phyloP scores from a whole-genome alignment of 768 basidiomycete species.

The Termitomyces sp. region DNA sequence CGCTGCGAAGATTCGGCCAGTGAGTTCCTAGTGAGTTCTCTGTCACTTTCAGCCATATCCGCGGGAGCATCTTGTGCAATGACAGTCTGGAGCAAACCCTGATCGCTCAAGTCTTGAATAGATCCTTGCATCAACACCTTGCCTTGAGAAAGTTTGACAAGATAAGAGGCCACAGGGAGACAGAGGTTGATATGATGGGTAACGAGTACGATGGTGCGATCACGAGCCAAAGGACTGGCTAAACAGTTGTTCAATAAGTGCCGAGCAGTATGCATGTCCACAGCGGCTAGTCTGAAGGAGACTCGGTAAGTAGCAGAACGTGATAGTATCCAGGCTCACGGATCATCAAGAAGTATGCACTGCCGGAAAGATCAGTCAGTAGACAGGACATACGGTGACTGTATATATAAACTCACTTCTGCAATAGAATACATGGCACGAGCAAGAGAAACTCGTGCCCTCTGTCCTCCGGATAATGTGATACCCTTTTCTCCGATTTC shows the following conservation, averaged over 20 bases:
- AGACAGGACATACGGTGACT: neutral
- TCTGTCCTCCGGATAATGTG: constrained; percentile 67
- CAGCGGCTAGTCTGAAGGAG: constrained; percentile 49
- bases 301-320: neutral
- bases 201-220: constrained; percentile 74
- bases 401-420: constrained; percentile 27
- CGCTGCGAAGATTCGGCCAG: neutral
- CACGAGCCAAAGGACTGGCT: constrained; percentile 50
- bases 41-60: constrained; percentile 21
- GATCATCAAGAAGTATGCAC: constrained; percentile 66
- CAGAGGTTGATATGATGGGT: constrained; percentile 79
- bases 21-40: constrained; percentile 17
- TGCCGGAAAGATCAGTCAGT: constrained; percentile 13
- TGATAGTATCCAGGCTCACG: constrained; percentile 35
- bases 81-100: constrained; percentile 37
- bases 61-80: constrained; percentile 37
- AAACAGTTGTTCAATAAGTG: constrained; percentile 64
- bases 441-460: constrained; percentile 71
- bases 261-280: constrained; percentile 74
- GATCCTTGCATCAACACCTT: constrained; percentile 43
- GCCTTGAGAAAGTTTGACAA: constrained; percentile 56
- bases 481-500: constrained; percentile 83
- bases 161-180: constrained; percentile 59
- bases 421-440: constrained; percentile 75
- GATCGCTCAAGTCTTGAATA: constrained; percentile 38